Conservation (phyloP, 495 filamentous ascomycete genomes). For the Alectoria sarmentosa region DNA sequence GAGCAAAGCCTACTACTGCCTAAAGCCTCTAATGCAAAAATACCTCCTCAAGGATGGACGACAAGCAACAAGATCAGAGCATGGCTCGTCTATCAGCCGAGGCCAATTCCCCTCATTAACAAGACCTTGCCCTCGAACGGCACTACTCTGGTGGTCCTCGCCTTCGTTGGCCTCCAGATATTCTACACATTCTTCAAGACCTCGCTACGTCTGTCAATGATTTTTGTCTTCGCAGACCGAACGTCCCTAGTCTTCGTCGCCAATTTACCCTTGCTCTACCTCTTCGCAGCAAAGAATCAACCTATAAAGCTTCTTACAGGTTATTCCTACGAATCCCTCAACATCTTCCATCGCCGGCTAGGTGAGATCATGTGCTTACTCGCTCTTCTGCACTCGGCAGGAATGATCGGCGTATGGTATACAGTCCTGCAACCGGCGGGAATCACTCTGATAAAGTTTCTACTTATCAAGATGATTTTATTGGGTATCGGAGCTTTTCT, state of each 20-base stretch:
- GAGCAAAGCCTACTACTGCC: slow-evolving; percentile 18
- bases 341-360: slow-evolving; percentile 52
- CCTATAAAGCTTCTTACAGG: slow-evolving; percentile 52
- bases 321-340: slow-evolving; percentile 56
- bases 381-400: slow-evolving; percentile 26
- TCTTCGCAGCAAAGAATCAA: slow-evolving; percentile 57
- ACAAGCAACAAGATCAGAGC: slow-evolving; percentile 16
- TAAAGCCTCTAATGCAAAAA: background rate
- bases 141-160: slow-evolving; percentile 41
- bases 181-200: slow-evolving; percentile 48
- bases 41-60: background rate
- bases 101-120: slow-evolving; percentile 46
- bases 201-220: slow-evolving; percentile 31
- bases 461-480: slow-evolving; percentile 32
- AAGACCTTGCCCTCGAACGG: slow-evolving; percentile 47
- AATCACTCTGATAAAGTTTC: slow-evolving; percentile 31
- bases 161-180: slow-evolving; percentile 46
- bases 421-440: slow-evolving; percentile 34
- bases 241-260: slow-evolving; percentile 46
- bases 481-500: slow-evolving; percentile 43
- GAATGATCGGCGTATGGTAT: slow-evolving; percentile 44
- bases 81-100: slow-evolving; percentile 47
- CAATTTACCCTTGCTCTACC: slow-evolving; percentile 54
- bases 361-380: slow-evolving; percentile 31
- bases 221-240: slow-evolving; percentile 42